A percentile compares a stretch with the other conserved stretches of the same genome.
Evolutionary conservation across 2,329 filamentous ascomycete genomes (phyloP).

Genomic region (Diplodia intermedia): DNA sequence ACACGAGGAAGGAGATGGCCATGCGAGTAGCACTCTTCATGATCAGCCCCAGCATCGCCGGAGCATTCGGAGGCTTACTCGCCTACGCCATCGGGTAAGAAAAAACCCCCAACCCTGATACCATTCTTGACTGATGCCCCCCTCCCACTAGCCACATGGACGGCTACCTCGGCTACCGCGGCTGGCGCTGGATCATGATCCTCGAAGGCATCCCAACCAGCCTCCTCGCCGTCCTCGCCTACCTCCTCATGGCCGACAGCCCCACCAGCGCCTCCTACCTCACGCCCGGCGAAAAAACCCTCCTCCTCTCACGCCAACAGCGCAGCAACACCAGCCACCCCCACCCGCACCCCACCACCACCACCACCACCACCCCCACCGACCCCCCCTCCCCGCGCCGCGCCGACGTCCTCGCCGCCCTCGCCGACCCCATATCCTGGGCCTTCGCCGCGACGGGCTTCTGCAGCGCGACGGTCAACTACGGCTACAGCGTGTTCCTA

Average conservation of each 20-base stretch:
- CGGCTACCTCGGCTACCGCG: conserved; percentile 66
- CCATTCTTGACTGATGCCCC: neutral
- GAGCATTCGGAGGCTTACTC: conserved; percentile 72
- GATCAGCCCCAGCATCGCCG: conserved; percentile 72
- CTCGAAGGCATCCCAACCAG: conserved; percentile 65
- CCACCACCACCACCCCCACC: conserved; percentile 52
- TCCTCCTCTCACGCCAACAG: conserved; percentile 60
- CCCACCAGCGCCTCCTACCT: conserved; percentile 71
- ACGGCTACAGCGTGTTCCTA: conserved; percentile 78
- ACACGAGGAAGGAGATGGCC: conserved; percentile 72
- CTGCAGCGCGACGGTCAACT: conserved; percentile 77
- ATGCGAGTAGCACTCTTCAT: conserved; percentile 77
- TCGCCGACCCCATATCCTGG: conserved; percentile 57
- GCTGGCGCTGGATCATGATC: conserved; percentile 77
- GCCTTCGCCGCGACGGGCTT: conserved; percentile 74
- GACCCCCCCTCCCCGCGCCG: too few relatives aligned
- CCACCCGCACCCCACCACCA: too few relatives aligned
- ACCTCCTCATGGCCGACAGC: conserved; percentile 68
- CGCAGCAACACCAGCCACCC: too few relatives aligned
- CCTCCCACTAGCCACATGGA: conserved; percentile 71
- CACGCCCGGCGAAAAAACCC: conserved; percentile 62
- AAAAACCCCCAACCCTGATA: neutral
- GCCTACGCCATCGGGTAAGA: conserved; percentile 62
- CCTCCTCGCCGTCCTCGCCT: conserved; percentile 62
- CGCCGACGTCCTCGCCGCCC: too few relatives aligned